Conservation (phyloP, 73 alveolate genomes). For the Blepharisma japonicum region DNA sequence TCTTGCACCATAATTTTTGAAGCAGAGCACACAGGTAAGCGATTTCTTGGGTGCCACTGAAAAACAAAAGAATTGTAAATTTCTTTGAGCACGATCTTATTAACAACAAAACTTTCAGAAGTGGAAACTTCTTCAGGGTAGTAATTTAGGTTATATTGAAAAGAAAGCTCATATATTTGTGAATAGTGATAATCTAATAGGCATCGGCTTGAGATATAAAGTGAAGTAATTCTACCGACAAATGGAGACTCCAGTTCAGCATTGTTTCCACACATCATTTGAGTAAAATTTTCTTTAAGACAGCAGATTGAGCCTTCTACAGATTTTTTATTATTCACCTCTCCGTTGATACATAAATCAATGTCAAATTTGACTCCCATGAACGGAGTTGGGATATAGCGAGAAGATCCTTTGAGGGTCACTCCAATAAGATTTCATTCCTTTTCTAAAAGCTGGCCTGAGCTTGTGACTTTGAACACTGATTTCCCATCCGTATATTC, state of each 20-base stretch:
- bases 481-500: background rate
- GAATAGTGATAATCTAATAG: background rate
- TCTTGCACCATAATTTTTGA: background rate
- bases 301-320: background rate
- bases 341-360: constrained; percentile 1
- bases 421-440: constrained; percentile 11
- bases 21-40: background rate
- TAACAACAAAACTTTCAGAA: background rate
- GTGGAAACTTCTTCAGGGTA: constrained; percentile 17
- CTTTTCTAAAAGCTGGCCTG: background rate
- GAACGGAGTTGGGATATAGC: background rate
- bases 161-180: background rate
- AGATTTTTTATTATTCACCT: background rate
- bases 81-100: background rate
- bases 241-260: background rate
- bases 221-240: background rate
- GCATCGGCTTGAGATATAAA: background rate
- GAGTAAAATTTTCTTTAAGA: constrained; percentile 1
- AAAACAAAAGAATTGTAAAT: background rate
- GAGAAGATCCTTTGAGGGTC: background rate
- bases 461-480: background rate
- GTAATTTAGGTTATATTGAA: background rate
- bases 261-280: background rate
- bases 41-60: constrained; percentile 4
- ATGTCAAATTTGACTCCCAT: background rate